Evolutionary conservation across 23 red algal genomes (phyloP).

Genomic region (Gracilaria gracilis): DNA sequence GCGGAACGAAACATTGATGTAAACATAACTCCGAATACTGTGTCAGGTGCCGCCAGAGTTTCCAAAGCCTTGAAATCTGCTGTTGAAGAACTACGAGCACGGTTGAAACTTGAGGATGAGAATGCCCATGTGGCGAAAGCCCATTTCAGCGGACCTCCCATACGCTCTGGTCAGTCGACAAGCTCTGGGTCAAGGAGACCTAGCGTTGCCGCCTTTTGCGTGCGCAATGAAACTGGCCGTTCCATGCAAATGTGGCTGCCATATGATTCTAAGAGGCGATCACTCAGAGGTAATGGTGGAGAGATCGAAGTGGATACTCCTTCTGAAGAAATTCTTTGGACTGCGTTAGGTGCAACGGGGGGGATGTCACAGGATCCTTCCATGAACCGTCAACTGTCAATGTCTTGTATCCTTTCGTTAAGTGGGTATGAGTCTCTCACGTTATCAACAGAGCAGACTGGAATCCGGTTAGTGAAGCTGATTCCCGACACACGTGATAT

Average conservation of each 20-base stretch:
- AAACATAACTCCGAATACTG: slow-evolving; percentile 80
- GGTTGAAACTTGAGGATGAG: slow-evolving; percentile 49
- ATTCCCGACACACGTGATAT: slow-evolving; percentile 51
- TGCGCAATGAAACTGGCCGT: slow-evolving; percentile 80
- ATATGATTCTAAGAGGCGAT: slow-evolving; percentile 72
- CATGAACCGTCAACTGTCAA: slow-evolving; percentile 63
- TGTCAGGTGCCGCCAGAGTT: slow-evolving; percentile 77
- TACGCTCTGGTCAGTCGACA: neutral
- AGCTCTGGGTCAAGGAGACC: slow-evolving; percentile 51
- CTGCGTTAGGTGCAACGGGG: slow-evolving; percentile 35
- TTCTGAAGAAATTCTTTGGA: slow-evolving; percentile 74
- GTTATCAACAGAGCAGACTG: slow-evolving; percentile 73
- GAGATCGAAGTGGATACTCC: slow-evolving; percentile 82
- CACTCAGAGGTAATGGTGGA: slow-evolving; percentile 62
- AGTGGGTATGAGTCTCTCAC: slow-evolving; percentile 65
- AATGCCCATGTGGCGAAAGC: neutral
- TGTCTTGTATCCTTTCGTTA: slow-evolving; percentile 68
- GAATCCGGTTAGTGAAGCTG: slow-evolving; percentile 48
- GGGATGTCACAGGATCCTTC: slow-evolving; percentile 51
- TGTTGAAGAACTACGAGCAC: slow-evolving; percentile 59
- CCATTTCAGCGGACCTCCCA: neutral
- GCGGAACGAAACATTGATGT: slow-evolving; percentile 74
- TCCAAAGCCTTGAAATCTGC: slow-evolving; percentile 69
- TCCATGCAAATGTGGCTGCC: slow-evolving; percentile 72
- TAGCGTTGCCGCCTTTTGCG: slow-evolving; percentile 83